Base-by-base conservation (phyloP, 257 asterid genomes). In the Eustoma russellianum region DNA sequence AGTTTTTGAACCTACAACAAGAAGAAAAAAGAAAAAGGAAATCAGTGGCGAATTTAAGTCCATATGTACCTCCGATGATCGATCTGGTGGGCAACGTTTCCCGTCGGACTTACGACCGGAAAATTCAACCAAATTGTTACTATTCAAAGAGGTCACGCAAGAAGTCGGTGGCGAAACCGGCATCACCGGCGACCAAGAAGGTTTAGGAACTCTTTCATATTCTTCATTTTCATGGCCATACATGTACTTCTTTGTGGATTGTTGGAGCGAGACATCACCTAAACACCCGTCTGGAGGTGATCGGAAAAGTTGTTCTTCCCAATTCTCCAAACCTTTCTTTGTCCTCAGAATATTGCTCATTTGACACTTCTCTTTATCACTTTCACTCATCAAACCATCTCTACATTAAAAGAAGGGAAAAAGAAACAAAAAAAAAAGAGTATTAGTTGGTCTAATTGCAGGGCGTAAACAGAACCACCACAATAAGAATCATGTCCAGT, bases 141-240 rank as follows among this genome's bases (percentile, higher is more conserved):
- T 70, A 57, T 80, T 71, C 48, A 70, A 33, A 60, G 77, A 51
- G 13, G 78, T 77, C 8, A 79, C 66, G 59, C 78, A 74, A 17
- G 92, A 79, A 5, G 65, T 79, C 5, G 93, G 81, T 63, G 92
- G 79, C 18, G 85, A 70, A 56, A 66, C 77, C 35, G 79, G 62
- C 45, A 72, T 57, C 70, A 73, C 68, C 24, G 57, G 79, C 14
- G 77, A 64, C 79, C 80, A 76, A 50, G 50, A 48, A 53, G 74
- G 52, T 38, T 65, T 73, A 8, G 12, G 7, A 13, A 56, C 66
- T 33, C 54, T 28, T 17, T 55, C 5, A 7, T 70, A 65, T 51
- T 67, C 76, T 5, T 52, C 61, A 61, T 55, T 72, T 46, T 56
- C 73, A 60, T 67, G 57, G 38, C 53, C 51, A 53, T 66, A 61